phyloP scores from a whole-genome alignment of 2,329 filamentous ascomycete genomes.

The Trichoderma sp. region DNA sequence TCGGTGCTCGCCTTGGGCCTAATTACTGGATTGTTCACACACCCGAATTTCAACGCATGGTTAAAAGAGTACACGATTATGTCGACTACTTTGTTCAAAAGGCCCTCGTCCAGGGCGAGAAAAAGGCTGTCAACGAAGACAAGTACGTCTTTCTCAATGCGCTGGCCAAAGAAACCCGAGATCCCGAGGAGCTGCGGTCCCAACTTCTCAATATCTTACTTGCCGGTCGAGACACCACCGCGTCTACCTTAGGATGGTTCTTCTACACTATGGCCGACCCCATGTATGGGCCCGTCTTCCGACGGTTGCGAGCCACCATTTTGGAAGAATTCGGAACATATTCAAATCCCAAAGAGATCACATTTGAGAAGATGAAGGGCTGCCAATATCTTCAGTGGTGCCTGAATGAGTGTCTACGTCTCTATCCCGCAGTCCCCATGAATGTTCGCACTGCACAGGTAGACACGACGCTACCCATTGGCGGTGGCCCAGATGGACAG shows the following conservation, averaged over 20 bases:
- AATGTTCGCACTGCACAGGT: slow-evolving; percentile 25
- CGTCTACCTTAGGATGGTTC: slow-evolving; percentile 47
- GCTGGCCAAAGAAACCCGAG: slow-evolving; percentile 33
- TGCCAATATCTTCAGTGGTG: slow-evolving; percentile 28
- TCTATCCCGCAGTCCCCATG: slow-evolving; percentile 27
- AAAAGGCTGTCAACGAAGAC: slow-evolving; percentile 3
- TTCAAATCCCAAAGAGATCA: slow-evolving; percentile 26
- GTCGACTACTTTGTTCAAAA: slow-evolving; percentile 64
- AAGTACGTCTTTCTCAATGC: slow-evolving; percentile 35
- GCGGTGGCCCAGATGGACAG: slow-evolving; percentile 47
- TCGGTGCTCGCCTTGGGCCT: slow-evolving; percentile 49
- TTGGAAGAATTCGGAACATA: slow-evolving; percentile 50
- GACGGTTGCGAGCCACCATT: slow-evolving; percentile 41
- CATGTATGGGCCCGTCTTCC: slow-evolving; percentile 37
- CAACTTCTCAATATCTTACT: slow-evolving; percentile 42
- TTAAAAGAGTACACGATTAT: slow-evolving; percentile 64
- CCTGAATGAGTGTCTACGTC: slow-evolving; percentile 25
- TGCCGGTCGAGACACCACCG: slow-evolving; percentile 55
- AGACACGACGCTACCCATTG: slow-evolving; percentile 49
- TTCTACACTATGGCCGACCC: slow-evolving; percentile 41
- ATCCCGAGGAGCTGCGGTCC: slow-evolving; percentile 27
- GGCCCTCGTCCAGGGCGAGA: slow-evolving; percentile 42
- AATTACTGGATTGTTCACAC: slow-evolving; percentile 47
- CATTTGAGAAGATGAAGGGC: slow-evolving; percentile 26
- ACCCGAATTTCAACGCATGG: slow-evolving; percentile 59